A percentile compares a stretch with the other conserved stretches of the same genome.
These are phyloP conservation scores for Albatrellus ellisii DNA, from an alignment of 768 basidiomycete species.

Conservation along the genomic window DNA sequence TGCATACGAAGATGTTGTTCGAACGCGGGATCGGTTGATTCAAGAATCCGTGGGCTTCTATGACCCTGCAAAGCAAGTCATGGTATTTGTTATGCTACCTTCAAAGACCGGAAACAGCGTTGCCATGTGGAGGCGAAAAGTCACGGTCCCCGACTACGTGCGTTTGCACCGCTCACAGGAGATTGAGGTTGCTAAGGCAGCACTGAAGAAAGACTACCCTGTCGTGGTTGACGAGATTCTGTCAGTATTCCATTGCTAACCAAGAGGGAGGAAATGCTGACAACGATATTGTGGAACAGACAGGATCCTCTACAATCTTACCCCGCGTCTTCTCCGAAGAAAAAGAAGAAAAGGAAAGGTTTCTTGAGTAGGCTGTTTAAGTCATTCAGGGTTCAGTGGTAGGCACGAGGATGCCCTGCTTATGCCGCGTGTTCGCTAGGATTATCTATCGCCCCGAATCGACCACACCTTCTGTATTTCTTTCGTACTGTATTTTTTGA, in stretches of 20 bases:
- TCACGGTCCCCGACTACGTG: constrained; percentile 9
- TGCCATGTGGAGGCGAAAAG: constrained; percentile 14
- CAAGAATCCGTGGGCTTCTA: constrained; percentile 14
- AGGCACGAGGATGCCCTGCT: constrained; percentile 1
- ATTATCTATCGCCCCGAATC: too few species aligned
- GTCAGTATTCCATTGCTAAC: constrained; percentile 1
- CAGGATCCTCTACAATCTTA: neutral
- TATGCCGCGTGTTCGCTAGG: too few species aligned
- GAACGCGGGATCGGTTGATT: constrained; percentile 11
- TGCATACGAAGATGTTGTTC: constrained; percentile 8
- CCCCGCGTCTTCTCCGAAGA: neutral
- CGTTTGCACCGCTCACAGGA: constrained; percentile 6
- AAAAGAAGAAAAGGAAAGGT: constrained; percentile 13
- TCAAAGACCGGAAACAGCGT: constrained; percentile 15
- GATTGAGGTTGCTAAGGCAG: constrained; percentile 10
- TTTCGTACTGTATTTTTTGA: neutral
- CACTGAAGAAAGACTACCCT: constrained; percentile 11
- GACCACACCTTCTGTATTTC: neutral
- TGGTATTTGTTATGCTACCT: constrained; percentile 13
- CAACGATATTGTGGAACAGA: neutral
- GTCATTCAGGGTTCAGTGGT: constrained; percentile 12
- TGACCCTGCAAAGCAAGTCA: constrained; percentile 9
- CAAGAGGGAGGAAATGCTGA: neutral
- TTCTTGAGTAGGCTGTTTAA: constrained; percentile 12
- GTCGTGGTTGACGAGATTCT: constrained; percentile 10